Evolutionary conservation across 139 green algal species (phyloP), one percentile per base, ranked within the genome.

Genomic region (Chlorella sp.): DNA sequence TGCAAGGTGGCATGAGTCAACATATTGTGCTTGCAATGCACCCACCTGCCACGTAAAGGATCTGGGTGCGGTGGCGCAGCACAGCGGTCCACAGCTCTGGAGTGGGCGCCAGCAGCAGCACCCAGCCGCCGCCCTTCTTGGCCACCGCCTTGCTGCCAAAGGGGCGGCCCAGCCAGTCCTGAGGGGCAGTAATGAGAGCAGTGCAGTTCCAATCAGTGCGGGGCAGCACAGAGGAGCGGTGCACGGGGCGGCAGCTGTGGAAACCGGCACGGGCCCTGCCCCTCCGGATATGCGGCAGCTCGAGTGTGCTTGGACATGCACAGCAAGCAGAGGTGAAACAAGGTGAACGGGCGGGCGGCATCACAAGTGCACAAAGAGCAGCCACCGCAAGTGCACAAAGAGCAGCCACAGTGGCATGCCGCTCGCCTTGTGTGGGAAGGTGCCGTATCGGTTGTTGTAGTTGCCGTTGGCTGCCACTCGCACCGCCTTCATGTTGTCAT

Each of bases 31-130:
- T 15, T 23, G 51, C 51, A 21, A 15, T 15, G 13, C 32, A 23
- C 70, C 9, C 7, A 78, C 70, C 70, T 60, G 70, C 70, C 0
- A 94, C 83, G 85, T 98, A 98, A 36, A 98, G 84, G 78, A 98
- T 98, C 51, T 96, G 94, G n/a, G 94, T 97, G 65, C 94, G 87
- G 87, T 98, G 95, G 2, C 86, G 80, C 60, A 98, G 90, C 38
- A 95, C 92, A 51, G 81, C 86, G 21, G 96, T 98, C 97, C 97
- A 99, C 1, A 99, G 92, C 89, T 98, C 96, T 1, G 95, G 91
- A 3, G 94, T 98, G 39, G 94, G 95, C 0, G 88, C 90, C 72
- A 98, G 90, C 26, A 98, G 84, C 72, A 94, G 91, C 20, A 98
- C 83, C 87, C 91, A 98, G 20, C 94, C 94, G 20, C 34, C 12